Conservation (phyloP, 257 asterid species). For the Fraxinus quadrangulata region DNA sequence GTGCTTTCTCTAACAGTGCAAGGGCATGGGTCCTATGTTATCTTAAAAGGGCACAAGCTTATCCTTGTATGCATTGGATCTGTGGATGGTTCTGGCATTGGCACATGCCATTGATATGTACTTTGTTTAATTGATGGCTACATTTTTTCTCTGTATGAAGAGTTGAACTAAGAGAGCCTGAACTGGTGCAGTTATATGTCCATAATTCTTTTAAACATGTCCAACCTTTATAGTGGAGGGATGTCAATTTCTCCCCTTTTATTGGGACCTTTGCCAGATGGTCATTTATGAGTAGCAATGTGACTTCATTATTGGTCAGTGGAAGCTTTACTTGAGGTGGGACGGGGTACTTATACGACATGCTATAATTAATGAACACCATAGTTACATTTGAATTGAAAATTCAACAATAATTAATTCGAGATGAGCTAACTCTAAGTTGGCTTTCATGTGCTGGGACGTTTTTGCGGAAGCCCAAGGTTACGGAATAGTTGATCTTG, state of each 20-base stretch:
- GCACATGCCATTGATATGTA: slow-evolving; percentile 31
- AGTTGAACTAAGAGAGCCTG: neutral
- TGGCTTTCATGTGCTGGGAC: too few relatives aligned
- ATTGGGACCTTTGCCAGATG: slow-evolving; percentile 28
- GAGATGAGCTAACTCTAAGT: neutral
- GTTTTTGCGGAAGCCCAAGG: too few relatives aligned
- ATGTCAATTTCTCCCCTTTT: neutral
- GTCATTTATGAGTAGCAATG: slow-evolving; percentile 17
- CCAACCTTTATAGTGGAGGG: neutral
- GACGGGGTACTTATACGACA: neutral
- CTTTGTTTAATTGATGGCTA: slow-evolving; percentile 13
- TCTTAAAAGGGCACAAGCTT: slow-evolving; percentile 28
- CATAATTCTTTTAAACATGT: slow-evolving; percentile 8
- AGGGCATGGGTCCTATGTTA: slow-evolving; percentile 27
- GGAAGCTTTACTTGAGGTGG: slow-evolving; percentile 2
- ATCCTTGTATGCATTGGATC: slow-evolving; percentile 8
- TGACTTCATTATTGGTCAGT: neutral
- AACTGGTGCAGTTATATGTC: neutral
- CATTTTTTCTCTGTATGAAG: neutral
- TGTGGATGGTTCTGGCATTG: slow-evolving; percentile 27
- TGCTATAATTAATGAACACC: too few relatives aligned
- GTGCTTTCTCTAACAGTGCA: slow-evolving; percentile 14
- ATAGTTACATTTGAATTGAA: too few relatives aligned
- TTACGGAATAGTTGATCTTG: too few relatives aligned
- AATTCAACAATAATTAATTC: neutral